phyloP scores from a whole-genome alignment of 148 eudicot genomes.

The Selenicereus undatus region DNA sequence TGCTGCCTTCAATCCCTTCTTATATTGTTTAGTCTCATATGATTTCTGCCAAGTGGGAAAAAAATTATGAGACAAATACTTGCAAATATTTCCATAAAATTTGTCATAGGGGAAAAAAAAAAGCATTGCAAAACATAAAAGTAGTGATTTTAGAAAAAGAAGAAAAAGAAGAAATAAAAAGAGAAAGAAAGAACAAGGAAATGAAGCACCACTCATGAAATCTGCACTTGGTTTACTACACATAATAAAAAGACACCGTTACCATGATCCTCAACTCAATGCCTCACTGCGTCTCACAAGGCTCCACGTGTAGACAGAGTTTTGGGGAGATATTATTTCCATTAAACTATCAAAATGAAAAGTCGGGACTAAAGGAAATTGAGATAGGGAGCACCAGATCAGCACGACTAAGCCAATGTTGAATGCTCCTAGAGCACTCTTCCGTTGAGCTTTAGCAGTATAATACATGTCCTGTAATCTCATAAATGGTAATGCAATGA shows the following conservation, averaged over 20 bases:
- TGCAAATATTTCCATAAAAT: not conserved
- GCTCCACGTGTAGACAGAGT: not conserved
- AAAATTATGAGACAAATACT: not conserved
- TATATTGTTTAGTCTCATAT: constrained; percentile 91
- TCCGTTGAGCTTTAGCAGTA: not conserved
- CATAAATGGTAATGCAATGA: not conserved
- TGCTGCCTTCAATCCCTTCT: constrained; percentile 95
- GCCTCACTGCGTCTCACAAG: not conserved
- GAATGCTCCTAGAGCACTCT: not conserved
- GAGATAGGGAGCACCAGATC: not conserved
- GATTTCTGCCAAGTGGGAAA: constrained; percentile 60
- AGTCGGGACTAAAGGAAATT: not conserved
- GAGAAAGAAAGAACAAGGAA: not conserved
- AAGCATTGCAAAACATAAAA: not conserved
- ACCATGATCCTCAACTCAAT: not conserved
- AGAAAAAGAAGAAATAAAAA: not conserved
- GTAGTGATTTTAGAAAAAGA: not conserved
- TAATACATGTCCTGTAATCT: not conserved
- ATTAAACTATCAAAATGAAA: not conserved
- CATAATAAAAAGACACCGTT: not conserved
- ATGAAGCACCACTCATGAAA: not conserved
- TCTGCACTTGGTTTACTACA: not conserved
- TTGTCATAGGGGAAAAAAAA: not conserved
- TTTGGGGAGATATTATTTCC: not conserved
- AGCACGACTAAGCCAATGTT: not conserved